Evolutionary conservation across 2,329 filamentous ascomycete species (phyloP).

Genomic region (Reticulascus tulasneorum): DNA sequence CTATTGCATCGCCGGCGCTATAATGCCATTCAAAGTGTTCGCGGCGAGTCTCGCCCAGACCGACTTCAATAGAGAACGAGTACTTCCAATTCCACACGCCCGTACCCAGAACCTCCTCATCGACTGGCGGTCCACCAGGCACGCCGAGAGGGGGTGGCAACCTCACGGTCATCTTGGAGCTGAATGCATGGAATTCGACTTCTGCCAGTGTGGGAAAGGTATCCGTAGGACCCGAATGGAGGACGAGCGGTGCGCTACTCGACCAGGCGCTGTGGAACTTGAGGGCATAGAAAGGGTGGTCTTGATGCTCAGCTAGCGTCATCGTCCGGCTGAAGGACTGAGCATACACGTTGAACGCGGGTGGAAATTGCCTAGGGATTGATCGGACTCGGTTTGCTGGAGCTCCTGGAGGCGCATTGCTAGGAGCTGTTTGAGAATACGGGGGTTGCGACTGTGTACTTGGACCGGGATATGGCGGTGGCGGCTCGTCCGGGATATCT

Average conservation of each 20-base stretch:
- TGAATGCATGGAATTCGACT: constrained; percentile 11
- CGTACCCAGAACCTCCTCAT: constrained; percentile 2
- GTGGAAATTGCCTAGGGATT: constrained; percentile 15
- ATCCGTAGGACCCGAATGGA: constrained; percentile 14
- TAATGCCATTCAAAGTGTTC: constrained; percentile 42
- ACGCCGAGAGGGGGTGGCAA: constrained; percentile 5
- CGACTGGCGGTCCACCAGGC: constrained; percentile 6
- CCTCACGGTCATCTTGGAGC: constrained; percentile 9
- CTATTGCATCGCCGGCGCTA: constrained; percentile 29
- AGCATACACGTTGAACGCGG: constrained; percentile 13
- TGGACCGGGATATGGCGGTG: too few relatives aligned
- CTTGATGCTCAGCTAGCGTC: constrained; percentile 11
- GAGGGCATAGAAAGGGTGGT: constrained; percentile 14
- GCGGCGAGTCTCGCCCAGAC: constrained; percentile 5
- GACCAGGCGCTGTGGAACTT: constrained; percentile 9
- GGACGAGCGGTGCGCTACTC: constrained; percentile 12
- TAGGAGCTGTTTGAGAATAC: too few relatives aligned
- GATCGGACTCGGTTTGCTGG: too few relatives aligned
- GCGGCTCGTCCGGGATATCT: too few relatives aligned
- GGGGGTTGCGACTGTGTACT: too few relatives aligned
- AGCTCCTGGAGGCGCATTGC: too few relatives aligned
- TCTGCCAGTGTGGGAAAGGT: constrained; percentile 11
- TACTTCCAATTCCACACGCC: constrained; percentile 19
- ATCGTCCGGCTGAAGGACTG: constrained; percentile 14
- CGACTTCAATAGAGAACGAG: constrained; percentile 30